Evolutionary conservation across 192 early-diverging fungal species (phyloP).

Genomic region (Linderina pennispora): DNA sequence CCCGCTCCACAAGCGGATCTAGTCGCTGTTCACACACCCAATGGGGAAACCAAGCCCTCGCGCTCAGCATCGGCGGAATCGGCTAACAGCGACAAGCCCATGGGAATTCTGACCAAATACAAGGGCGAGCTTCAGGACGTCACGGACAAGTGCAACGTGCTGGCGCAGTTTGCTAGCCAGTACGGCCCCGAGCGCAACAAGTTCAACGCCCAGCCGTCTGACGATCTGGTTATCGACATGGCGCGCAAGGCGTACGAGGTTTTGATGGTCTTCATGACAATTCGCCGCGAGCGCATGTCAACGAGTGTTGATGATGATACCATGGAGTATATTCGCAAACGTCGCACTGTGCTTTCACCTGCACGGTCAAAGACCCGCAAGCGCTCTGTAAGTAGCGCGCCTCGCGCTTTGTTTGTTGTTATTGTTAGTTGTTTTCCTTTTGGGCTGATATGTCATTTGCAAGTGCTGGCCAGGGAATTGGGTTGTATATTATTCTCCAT

Average conservation of each 20-base stretch:
- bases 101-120: slow-evolving; percentile 38
- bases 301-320: slow-evolving; percentile 42
- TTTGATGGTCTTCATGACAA: slow-evolving; percentile 47
- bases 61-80: no score
- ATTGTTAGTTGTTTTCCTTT: background rate
- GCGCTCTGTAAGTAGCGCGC: slow-evolving; percentile 45
- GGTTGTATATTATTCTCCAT: no score
- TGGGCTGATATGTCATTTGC: no score
- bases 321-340: slow-evolving; percentile 52
- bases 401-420: background rate
- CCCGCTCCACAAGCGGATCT: no score
- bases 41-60: no score
- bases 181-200: slow-evolving; percentile 45
- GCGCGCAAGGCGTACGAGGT: slow-evolving; percentile 49
- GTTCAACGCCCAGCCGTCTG: slow-evolving; percentile 46
- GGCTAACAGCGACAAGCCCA: no score
- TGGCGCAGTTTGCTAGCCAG: slow-evolving; percentile 45
- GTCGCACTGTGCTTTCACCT: slow-evolving; percentile 46
- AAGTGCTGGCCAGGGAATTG: no score
- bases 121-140: slow-evolving; percentile 36
- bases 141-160: slow-evolving; percentile 42
- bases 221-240: slow-evolving; percentile 49
- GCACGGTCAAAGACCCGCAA: slow-evolving; percentile 37
- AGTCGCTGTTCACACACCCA: no score
- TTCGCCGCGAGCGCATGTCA: slow-evolving; percentile 44